Evolutionary conservation across 192 early-diverging fungal genomes (phyloP).

Genomic region (Funneliformis geosporum): DNA sequence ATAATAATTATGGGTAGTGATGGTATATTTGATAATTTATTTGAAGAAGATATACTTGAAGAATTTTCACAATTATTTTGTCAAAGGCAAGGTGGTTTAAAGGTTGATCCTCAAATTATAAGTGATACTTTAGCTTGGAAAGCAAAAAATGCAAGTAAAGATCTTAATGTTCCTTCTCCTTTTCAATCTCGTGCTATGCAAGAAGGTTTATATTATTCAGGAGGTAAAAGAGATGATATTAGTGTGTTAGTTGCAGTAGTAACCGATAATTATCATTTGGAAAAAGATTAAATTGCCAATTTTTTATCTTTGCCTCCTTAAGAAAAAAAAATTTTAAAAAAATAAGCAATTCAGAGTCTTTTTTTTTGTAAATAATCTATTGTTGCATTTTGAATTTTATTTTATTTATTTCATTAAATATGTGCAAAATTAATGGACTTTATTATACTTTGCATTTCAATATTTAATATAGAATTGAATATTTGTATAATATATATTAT

Average conservation of each 20-base stretch:
- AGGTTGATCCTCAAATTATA: slow-evolving; percentile 71
- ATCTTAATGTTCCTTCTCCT: slow-evolving; percentile 74
- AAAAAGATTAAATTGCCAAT: background rate
- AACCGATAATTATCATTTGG: slow-evolving; percentile 9
- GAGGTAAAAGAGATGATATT: slow-evolving; percentile 96
- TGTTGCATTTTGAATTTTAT: too few relatives aligned
- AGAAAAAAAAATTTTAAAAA: background rate
- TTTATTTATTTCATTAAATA: too few relatives aligned
- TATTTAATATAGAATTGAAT: background rate
- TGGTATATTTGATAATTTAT: slow-evolving; percentile 97
- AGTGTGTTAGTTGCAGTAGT: slow-evolving; percentile 87
- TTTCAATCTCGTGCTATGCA: slow-evolving; percentile 93
- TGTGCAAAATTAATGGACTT: background rate
- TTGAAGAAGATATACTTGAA: slow-evolving; percentile 96
- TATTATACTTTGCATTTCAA: background rate
- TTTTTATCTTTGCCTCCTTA: too few relatives aligned
- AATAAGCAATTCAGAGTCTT: background rate
- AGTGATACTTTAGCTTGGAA: slow-evolving; percentile 76
- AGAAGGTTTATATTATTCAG: slow-evolving; percentile 91
- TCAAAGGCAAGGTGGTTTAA: background rate
- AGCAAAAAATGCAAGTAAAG: slow-evolving; percentile 80
- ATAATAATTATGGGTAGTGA: slow-evolving; percentile 91
- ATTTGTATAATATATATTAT: background rate
- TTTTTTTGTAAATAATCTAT: too few relatives aligned
- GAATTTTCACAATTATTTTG: too few relatives aligned